phyloP scores from a whole-genome alignment of 805 yeast species.

The Komagataella pseudopastoris region DNA sequence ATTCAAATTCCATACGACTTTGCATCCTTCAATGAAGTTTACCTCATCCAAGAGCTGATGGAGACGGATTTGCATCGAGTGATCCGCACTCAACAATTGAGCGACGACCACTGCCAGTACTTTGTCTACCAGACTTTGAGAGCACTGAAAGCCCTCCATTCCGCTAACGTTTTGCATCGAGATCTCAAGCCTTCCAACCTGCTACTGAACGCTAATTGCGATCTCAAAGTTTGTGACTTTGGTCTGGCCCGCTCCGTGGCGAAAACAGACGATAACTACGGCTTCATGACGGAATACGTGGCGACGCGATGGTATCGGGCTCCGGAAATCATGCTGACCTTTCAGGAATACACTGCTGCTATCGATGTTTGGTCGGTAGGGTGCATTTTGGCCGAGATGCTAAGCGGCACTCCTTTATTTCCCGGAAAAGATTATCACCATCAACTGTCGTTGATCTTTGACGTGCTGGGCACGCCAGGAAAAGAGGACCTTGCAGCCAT shows the following conservation, averaged over 20 bases:
- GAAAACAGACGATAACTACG: constrained; percentile 49
- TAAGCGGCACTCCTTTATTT: constrained; percentile 76
- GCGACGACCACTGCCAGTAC: constrained; percentile 91
- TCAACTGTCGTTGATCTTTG: constrained; percentile 75
- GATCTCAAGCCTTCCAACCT: constrained; percentile 87
- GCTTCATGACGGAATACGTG: constrained; percentile 91
- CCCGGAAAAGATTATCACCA: constrained; percentile 93
- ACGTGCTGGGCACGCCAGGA: constrained; percentile 78
- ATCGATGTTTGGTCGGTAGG: constrained; percentile 97
- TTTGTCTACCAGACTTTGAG: constrained; percentile 84
- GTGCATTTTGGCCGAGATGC: constrained; percentile 85
- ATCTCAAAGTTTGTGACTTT: constrained; percentile 86
- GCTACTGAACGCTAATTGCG: constrained; percentile 83
- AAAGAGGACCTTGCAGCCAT: constrained; percentile 66
- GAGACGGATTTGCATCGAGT: constrained; percentile 80
- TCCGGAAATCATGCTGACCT: constrained; percentile 93
- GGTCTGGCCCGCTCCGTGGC: constrained; percentile 73
- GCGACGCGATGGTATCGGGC: constrained; percentile 98
- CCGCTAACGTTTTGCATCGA: constrained; percentile 89
- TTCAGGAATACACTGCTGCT: constrained; percentile 86
- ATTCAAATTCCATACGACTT: constrained; percentile 72
- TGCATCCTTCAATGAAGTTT: constrained; percentile 75
- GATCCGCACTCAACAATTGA: constrained; percentile 65
- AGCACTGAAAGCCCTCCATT: constrained; percentile 82
- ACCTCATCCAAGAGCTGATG: constrained; percentile 79